These are phyloP conservation scores for Colletotrichum agaves DNA, from an alignment of 2,329 filamentous ascomycete genomes.

Conservation along the genomic window DNA sequence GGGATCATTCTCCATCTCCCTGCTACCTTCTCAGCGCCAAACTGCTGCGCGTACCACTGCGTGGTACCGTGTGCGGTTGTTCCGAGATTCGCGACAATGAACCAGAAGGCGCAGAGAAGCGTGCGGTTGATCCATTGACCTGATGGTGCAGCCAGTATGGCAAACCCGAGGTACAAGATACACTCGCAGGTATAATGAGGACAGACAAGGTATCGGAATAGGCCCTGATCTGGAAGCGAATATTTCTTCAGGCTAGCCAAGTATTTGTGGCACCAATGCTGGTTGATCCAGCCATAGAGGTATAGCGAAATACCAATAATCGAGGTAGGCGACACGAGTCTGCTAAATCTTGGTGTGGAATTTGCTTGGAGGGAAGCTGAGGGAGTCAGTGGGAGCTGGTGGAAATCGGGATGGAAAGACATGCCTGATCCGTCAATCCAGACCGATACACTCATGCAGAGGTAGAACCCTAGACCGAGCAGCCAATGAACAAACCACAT, in stretches of 20 bases:
- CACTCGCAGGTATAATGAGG: constrained; percentile 95
- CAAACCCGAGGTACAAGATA: constrained; percentile 82
- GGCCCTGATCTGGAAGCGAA: constrained; percentile 77
- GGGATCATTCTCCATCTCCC: constrained; percentile 82
- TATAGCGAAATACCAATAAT: constrained; percentile 71
- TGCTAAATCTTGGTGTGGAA: not conserved
- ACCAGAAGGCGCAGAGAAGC: constrained; percentile 74
- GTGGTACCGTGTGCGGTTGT: constrained; percentile 83
- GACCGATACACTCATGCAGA: constrained; percentile 76
- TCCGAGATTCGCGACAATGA: constrained; percentile 83
- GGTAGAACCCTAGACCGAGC: constrained; percentile 82
- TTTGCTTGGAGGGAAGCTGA: constrained; percentile 6
- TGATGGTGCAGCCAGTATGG: constrained; percentile 76
- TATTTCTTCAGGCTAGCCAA: constrained; percentile 82
- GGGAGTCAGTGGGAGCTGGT: not conserved
- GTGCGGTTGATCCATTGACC: constrained; percentile 77
- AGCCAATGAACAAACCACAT: constrained; percentile 92
- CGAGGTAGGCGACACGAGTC: constrained; percentile 48
- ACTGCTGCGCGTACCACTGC: constrained; percentile 81
- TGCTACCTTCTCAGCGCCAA: constrained; percentile 72
- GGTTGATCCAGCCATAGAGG: constrained; percentile 74
- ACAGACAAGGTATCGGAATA: constrained; percentile 80
- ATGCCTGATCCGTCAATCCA: constrained; percentile 86
- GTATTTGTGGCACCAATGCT: constrained; percentile 79
- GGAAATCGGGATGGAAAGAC: constrained; percentile 41